phyloP scores from a whole-genome alignment of 2,329 filamentous ascomycete genomes.

The Ophiostoma sp. region DNA sequence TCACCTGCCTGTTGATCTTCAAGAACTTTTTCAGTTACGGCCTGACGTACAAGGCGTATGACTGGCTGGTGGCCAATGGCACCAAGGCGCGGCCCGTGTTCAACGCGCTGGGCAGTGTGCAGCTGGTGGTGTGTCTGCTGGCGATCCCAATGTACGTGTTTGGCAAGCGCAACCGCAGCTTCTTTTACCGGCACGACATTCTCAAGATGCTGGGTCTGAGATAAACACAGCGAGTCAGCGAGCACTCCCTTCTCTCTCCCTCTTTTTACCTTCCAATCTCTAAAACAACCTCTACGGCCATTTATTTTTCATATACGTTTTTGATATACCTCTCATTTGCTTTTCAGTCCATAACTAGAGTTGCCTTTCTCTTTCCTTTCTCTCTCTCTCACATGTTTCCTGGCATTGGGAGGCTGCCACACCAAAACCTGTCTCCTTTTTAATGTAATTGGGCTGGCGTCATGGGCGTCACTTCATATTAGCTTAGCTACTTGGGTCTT shows the following conservation, averaged over 20 bases:
- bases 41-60: constrained; percentile 78
- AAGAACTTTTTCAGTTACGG: constrained; percentile 93
- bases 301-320: background rate
- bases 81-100: constrained; percentile 58
- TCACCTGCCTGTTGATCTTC: constrained; percentile 87
- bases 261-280: background rate
- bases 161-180: constrained; percentile 74
- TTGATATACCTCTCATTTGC: constrained; percentile 6
- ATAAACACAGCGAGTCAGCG: background rate
- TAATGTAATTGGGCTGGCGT: constrained; percentile 21
- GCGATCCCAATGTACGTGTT: constrained; percentile 76
- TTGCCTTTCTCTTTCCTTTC: background rate
- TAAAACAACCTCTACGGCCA: background rate
- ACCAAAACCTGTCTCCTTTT: background rate
- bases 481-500: background rate
- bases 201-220: constrained; percentile 50
- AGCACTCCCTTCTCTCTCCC: background rate
- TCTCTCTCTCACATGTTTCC: background rate
- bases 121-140: constrained; percentile 72
- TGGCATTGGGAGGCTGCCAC: background rate
- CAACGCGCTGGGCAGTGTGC: constrained; percentile 70
- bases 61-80: constrained; percentile 73
- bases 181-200: constrained; percentile 74
- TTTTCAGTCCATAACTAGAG: background rate
- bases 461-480: background rate